phyloP scores from a whole-genome alignment of 2,329 filamentous ascomycete species.

The Dothideomycetes sp. region DNA sequence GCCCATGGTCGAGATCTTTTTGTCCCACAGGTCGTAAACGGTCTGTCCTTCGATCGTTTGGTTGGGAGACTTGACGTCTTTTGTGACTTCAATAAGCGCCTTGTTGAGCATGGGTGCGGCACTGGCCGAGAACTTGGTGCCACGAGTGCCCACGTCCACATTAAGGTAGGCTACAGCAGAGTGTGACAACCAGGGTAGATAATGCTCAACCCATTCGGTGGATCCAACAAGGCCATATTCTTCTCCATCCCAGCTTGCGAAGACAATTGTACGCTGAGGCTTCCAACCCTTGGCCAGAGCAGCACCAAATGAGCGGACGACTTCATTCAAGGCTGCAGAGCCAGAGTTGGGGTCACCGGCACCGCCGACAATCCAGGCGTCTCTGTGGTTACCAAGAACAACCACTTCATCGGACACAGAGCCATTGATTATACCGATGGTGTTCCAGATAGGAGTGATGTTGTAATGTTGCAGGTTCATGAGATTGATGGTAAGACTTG shows the following conservation, averaged over 20 bases:
- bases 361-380: slow-evolving; percentile 82
- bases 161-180: slow-evolving; percentile 76
- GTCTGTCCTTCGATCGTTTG: slow-evolving; percentile 61
- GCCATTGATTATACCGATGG: slow-evolving; percentile 86
- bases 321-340: slow-evolving; percentile 67
- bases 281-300: slow-evolving; percentile 68
- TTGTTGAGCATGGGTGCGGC: slow-evolving; percentile 69
- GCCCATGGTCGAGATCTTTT: slow-evolving; percentile 44
- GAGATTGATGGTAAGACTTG: slow-evolving; percentile 45
- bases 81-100: slow-evolving; percentile 56
- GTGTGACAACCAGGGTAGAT: slow-evolving; percentile 64
- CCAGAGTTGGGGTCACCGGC: slow-evolving; percentile 76
- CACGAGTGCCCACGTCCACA: slow-evolving; percentile 63
- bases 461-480: slow-evolving; percentile 40
- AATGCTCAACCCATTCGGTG: slow-evolving; percentile 90
- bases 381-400: slow-evolving; percentile 82
- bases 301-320: slow-evolving; percentile 62
- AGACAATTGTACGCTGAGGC: slow-evolving; percentile 80
- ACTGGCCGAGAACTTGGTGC: slow-evolving; percentile 50
- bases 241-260: slow-evolving; percentile 58
- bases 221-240: slow-evolving; percentile 80
- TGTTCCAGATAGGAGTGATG: slow-evolving; percentile 50
- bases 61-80: slow-evolving; percentile 53
- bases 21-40: slow-evolving; percentile 51
- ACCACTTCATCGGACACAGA: slow-evolving; percentile 76